Evolutionary conservation across 192 early-diverging fungal species (phyloP).

Genomic region (Entomortierella beljakovae): DNA sequence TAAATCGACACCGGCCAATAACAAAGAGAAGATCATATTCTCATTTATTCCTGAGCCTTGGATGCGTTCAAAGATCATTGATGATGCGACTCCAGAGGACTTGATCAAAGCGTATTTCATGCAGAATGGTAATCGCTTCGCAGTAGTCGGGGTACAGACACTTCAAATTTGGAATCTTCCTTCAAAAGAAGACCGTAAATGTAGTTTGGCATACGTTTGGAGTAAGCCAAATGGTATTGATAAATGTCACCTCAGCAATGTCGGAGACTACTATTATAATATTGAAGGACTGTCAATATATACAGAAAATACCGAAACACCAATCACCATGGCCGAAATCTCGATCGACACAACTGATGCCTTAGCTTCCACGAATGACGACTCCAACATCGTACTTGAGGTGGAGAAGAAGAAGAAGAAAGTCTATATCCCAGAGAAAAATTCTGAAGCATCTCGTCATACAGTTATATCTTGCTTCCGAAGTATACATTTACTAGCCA

Average conservation of each 20-base stretch:
- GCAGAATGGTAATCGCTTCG: conserved; percentile 18
- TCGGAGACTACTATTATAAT: conserved; percentile 28
- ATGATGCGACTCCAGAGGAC: conserved; percentile 8
- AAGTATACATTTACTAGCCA: conserved; percentile 35
- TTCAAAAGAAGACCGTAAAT: conserved; percentile 7
- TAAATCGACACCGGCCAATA: neutral
- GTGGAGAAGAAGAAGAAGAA: conserved; percentile 7
- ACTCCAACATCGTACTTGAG: too few species aligned
- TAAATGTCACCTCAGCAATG: too few species aligned
- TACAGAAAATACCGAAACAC: conserved; percentile 3
- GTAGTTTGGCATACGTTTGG: conserved; percentile 40
- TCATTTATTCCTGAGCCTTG: conserved; percentile 48
- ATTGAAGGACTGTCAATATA: conserved; percentile 1
- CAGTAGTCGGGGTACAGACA: conserved; percentile 21
- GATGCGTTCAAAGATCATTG: conserved; percentile 18
- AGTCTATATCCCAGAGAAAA: conserved; percentile 4
- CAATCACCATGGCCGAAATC: conserved; percentile 22
- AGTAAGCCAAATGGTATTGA: conserved; percentile 35
- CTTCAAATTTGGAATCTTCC: conserved; percentile 44
- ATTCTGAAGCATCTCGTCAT: neutral
- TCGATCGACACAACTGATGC: conserved; percentile 10
- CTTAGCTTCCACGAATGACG: too few species aligned
- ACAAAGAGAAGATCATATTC: conserved; percentile 10
- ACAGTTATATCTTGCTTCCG: conserved; percentile 20
- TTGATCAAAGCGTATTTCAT: conserved; percentile 23